These are phyloP conservation scores for Aspergillus carbonarius DNA, from an alignment of 2,329 filamentous ascomycete species.

Conservation along the genomic window DNA sequence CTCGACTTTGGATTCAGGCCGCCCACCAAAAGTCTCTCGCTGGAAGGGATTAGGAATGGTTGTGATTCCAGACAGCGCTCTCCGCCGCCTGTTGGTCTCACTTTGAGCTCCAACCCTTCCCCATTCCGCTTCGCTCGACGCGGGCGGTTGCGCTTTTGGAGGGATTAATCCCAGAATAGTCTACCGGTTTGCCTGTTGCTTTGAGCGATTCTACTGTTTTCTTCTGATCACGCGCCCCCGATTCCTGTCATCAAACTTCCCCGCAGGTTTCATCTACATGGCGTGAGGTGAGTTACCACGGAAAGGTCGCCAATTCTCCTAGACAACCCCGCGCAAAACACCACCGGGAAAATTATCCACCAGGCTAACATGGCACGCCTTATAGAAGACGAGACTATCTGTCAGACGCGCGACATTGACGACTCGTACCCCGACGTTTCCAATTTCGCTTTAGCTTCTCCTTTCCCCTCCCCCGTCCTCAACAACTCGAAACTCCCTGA, in stretches of 20 bases:
- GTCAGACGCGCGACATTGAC: conserved; percentile 1
- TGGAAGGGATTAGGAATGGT: conserved; percentile 29
- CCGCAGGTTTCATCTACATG: conserved; percentile 27
- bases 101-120: conserved; percentile 28
- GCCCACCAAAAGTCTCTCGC: conserved; percentile 4
- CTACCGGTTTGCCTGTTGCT: not conserved
- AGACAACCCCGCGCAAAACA: conserved; percentile 17
- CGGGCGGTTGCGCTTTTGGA: conserved; percentile 13
- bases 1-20: conserved; percentile 1
- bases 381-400: not conserved
- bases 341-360: not conserved
- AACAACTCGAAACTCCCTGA: conserved; percentile 4
- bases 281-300: conserved; percentile 25
- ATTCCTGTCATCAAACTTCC: conserved; percentile 19
- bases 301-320: conserved; percentile 14
- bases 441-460: not conserved
- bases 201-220: conserved; percentile 5
- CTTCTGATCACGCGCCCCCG: conserved; percentile 14
- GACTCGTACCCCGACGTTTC: not conserved
- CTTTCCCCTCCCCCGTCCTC: conserved; percentile 1
- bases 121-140: conserved; percentile 18
- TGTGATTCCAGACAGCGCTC: conserved; percentile 32
- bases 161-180: not conserved
- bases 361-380: conserved; percentile 9
- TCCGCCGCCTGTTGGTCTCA: conserved; percentile 38